Evolutionary conservation across 805 yeast species (phyloP).

Genomic region (Ogataea zsoltii): DNA sequence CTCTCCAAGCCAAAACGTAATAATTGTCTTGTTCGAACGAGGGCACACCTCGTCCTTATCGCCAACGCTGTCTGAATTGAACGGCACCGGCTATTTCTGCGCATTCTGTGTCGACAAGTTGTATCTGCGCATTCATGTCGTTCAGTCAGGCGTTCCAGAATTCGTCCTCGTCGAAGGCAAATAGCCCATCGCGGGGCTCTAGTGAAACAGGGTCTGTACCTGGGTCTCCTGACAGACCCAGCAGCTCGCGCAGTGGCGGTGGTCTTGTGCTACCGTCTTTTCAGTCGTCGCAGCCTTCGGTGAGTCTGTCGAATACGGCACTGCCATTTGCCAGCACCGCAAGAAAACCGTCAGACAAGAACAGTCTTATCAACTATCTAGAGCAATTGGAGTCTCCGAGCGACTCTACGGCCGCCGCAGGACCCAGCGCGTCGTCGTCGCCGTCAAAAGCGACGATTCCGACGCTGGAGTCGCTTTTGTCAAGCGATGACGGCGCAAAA

Average conservation of each 20-base stretch:
- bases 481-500: constrained; percentile 1
- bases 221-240: constrained; percentile 5
- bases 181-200: background rate
- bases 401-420: background rate
- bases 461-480: constrained; percentile 16
- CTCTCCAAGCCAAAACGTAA: too few species aligned
- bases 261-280: constrained; percentile 25
- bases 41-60: too few species aligned
- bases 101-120: background rate
- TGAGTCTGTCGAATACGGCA: constrained; percentile 20
- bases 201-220: background rate
- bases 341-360: constrained; percentile 8
- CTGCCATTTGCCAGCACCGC: constrained; percentile 15
- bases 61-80: too few species aligned
- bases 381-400: constrained; percentile 20
- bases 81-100: too few species aligned
- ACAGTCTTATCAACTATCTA: constrained; percentile 19
- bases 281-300: constrained; percentile 25
- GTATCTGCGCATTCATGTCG: constrained; percentile 1
- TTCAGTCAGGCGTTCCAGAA: constrained; percentile 6
- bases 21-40: too few species aligned
- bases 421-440: background rate
- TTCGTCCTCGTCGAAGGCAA: constrained; percentile 1
- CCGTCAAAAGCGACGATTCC: constrained; percentile 9
- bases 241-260: constrained; percentile 12